These are phyloP conservation scores for Rosa hybrid DNA, from an alignment of 331 rosid species.

Conservation along the genomic window DNA sequence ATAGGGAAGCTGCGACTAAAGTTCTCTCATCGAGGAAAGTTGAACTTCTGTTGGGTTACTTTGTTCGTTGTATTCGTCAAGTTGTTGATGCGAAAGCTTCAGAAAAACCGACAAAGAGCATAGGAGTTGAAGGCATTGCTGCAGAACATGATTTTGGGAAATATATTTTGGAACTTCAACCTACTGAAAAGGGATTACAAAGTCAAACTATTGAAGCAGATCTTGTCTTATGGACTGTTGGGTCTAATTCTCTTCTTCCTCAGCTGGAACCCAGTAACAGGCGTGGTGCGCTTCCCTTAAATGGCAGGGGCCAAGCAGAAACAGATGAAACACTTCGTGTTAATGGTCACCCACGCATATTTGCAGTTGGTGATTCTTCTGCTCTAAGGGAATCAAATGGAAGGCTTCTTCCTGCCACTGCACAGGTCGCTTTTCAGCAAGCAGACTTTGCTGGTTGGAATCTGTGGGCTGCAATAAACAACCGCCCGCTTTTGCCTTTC, in stretches of 20 bases:
- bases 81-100: conserved; percentile 44
- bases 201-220: conserved; percentile 72
- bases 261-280: conserved; percentile 53
- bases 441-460: conserved; percentile 99
- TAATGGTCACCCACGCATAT: conserved; percentile 93
- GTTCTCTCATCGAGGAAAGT: conserved; percentile 87
- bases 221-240: conserved; percentile 92
- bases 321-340: conserved; percentile 99
- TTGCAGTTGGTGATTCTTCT: conserved; percentile 94
- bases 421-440: conserved; percentile 99
- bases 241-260: conserved; percentile 82
- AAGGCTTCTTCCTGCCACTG: conserved; percentile 92
- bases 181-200: conserved; percentile 69
- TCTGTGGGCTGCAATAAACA: conserved; percentile 95
- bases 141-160: conserved; percentile 44
- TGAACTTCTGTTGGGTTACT: conserved; percentile 78
- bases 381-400: conserved; percentile 81
- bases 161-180: conserved; percentile 79
- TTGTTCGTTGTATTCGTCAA: conserved; percentile 64
- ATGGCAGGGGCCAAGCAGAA: conserved; percentile 88
- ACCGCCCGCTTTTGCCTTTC: conserved; percentile 92
- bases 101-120: conserved; percentile 27
- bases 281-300: conserved; percentile 71
- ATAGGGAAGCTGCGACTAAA: conserved; percentile 82
- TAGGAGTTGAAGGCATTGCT: conserved; percentile 29